A percentile compares a stretch with the other conserved stretches of the same genome.
Evolutionary conservation across 305 asterid species (phyloP).

Genomic region (Fraxinus nigra): DNA sequence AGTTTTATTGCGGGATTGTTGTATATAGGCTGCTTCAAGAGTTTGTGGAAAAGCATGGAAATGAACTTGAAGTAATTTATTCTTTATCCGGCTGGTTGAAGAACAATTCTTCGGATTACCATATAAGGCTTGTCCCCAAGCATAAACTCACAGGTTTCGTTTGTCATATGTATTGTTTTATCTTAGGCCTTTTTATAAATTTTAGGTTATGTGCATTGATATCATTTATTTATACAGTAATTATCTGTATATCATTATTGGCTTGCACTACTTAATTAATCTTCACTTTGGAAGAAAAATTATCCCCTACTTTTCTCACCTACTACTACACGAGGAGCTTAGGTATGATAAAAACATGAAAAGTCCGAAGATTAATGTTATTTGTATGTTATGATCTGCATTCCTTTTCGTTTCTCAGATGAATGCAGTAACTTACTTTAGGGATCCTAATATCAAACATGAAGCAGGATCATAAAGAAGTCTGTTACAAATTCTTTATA

Average conservation of each 20-base stretch:
- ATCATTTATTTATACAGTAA: conserved; percentile 5
- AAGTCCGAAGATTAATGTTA: background rate
- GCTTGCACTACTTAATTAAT: background rate
- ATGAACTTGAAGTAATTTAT: conserved; percentile 62
- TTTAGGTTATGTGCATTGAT: background rate
- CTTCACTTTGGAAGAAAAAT: background rate
- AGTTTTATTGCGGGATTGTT: conserved; percentile 8
- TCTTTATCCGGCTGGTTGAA: conserved; percentile 84
- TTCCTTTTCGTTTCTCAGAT: background rate
- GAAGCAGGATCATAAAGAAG: background rate
- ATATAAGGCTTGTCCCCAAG: conserved; percentile 64
- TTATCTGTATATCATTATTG: background rate
- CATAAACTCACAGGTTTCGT: conserved; percentile 66
- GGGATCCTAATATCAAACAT: background rate
- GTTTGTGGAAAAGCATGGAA: conserved; percentile 71
- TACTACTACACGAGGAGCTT: background rate
- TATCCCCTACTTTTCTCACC: background rate
- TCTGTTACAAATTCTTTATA: background rate
- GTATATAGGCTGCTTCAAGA: conserved; percentile 68
- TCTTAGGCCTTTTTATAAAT: background rate
- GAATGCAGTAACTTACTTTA: background rate
- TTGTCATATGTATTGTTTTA: background rate
- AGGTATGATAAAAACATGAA: background rate
- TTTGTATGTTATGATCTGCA: background rate
- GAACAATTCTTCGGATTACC: conserved; percentile 61